These are phyloP conservation scores for Aureoboletus auriporus DNA, from an alignment of 768 basidiomycete species.

Conservation along the genomic window DNA sequence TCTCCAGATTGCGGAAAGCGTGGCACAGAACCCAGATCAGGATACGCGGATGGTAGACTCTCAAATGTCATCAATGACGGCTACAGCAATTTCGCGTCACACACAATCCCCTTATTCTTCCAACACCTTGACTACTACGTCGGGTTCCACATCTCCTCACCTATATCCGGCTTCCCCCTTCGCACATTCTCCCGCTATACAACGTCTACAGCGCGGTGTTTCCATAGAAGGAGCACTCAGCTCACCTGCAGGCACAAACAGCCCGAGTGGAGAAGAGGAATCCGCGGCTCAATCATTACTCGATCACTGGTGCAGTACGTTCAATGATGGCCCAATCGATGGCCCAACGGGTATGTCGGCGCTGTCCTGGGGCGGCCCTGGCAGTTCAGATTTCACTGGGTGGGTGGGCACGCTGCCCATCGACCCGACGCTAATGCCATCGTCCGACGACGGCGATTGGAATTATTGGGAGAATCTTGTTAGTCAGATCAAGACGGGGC, in stretches of 20 bases:
- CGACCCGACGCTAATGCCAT: slow-evolving; percentile 44
- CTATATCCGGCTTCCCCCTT: slow-evolving; percentile 27
- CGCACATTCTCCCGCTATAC: slow-evolving; percentile 48
- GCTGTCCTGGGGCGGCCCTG: slow-evolving; percentile 59
- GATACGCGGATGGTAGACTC: slow-evolving; percentile 26
- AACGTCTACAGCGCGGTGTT: slow-evolving; percentile 51
- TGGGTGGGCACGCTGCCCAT: slow-evolving; percentile 48
- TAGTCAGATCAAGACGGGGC: slow-evolving; percentile 43
- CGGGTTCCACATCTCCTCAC: slow-evolving; percentile 20
- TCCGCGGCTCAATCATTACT: slow-evolving; percentile 71
- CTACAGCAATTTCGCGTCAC: slow-evolving; percentile 12
- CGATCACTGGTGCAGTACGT: slow-evolving; percentile 83
- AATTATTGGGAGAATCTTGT: slow-evolving; percentile 79
- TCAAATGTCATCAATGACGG: slow-evolving; percentile 28
- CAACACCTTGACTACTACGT: slow-evolving; percentile 14
- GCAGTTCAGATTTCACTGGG: slow-evolving; percentile 52
- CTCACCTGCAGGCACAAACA: slow-evolving; percentile 65
- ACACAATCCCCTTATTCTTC: slow-evolving; percentile 20
- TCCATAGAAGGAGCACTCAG: slow-evolving; percentile 42
- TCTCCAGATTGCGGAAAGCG: slow-evolving; percentile 44
- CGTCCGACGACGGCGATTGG: slow-evolving; percentile 69
- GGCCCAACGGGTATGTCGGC: slow-evolving; percentile 41
- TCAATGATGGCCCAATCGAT: slow-evolving; percentile 62
- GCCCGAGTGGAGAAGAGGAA: slow-evolving; percentile 70
- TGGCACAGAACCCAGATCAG: slow-evolving; percentile 15